Conservation (phyloP, 2,329 filamentous ascomycete species). For the Penicillium sp. region DNA sequence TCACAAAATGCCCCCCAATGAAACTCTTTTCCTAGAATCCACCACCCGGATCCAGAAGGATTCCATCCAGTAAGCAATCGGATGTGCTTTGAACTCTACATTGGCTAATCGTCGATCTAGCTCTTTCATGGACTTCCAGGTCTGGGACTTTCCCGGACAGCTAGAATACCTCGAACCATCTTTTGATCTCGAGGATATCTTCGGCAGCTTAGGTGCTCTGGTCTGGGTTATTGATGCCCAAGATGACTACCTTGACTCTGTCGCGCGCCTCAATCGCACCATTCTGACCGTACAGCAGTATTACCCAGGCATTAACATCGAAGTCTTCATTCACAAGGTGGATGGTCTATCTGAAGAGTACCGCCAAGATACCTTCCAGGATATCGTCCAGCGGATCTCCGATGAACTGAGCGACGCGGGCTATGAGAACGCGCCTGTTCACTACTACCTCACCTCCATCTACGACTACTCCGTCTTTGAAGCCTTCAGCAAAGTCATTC, state of each 20-base stretch:
- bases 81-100: neutral
- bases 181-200: constrained; percentile 91
- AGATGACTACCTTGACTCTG: constrained; percentile 93
- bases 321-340: constrained; percentile 99
- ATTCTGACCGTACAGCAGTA: constrained; percentile 86
- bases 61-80: constrained; percentile 78
- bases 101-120: constrained; percentile 50
- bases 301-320: constrained; percentile 93
- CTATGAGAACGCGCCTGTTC: constrained; percentile 90
- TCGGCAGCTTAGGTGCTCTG: constrained; percentile 88
- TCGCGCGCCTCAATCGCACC: constrained; percentile 82
- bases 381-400: constrained; percentile 94
- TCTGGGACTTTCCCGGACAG: constrained; percentile 96
- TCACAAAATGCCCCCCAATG: constrained; percentile 93
- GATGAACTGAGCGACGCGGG: constrained; percentile 93
- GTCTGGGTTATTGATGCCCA: constrained; percentile 99
- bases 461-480: constrained; percentile 99
- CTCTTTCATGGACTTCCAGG: constrained; percentile 99
- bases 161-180: constrained; percentile 88
- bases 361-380: constrained; percentile 91
- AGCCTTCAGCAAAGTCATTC: constrained; percentile 96
- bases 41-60: constrained; percentile 94
- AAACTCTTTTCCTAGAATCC: constrained; percentile 94
- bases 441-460: constrained; percentile 95
- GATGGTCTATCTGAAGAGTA: constrained; percentile 97